A percentile compares a stretch with the other conserved stretches of the same genome.
phyloP scores from a whole-genome alignment of 179 eudicot species.

The Patellifolia procumbens region DNA sequence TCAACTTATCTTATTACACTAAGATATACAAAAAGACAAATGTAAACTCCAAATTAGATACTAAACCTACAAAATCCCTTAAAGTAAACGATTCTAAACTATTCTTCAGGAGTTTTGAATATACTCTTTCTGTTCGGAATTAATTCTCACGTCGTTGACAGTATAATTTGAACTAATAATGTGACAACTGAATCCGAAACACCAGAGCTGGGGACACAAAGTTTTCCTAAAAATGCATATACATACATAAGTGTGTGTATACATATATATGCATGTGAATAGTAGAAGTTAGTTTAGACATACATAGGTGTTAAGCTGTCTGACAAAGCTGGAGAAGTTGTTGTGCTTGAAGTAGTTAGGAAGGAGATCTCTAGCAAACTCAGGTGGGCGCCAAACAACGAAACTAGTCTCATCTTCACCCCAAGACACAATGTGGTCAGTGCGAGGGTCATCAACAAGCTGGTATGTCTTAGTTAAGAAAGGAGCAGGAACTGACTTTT shows the following conservation, averaged over 20 bases:
- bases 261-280: not conserved
- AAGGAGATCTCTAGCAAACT: constrained; percentile 53
- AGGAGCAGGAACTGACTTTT: constrained; percentile 46
- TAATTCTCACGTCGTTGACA: not conserved
- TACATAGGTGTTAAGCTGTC: constrained; percentile 57
- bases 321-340: constrained; percentile 54
- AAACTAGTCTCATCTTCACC: constrained; percentile 49
- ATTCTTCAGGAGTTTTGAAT: constrained; percentile 11
- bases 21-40: constrained; percentile 6
- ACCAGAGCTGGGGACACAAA: not conserved
- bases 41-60: constrained; percentile 1
- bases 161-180: no score
- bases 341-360: constrained; percentile 59
- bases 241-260: not conserved
- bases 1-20: not conserved
- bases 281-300: not conserved
- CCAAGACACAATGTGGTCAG: constrained; percentile 58
- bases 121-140: not conserved
- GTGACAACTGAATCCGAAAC: not conserved
- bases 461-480: constrained; percentile 50
- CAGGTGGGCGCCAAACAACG: constrained; percentile 53
- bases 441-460: constrained; percentile 46
- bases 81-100: not conserved
- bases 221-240: not conserved
- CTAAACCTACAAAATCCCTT: constrained; percentile 4